Evolutionary conservation across 495 filamentous ascomycete genomes (phyloP).

Genomic region (Lentithecium fluviatile): DNA sequence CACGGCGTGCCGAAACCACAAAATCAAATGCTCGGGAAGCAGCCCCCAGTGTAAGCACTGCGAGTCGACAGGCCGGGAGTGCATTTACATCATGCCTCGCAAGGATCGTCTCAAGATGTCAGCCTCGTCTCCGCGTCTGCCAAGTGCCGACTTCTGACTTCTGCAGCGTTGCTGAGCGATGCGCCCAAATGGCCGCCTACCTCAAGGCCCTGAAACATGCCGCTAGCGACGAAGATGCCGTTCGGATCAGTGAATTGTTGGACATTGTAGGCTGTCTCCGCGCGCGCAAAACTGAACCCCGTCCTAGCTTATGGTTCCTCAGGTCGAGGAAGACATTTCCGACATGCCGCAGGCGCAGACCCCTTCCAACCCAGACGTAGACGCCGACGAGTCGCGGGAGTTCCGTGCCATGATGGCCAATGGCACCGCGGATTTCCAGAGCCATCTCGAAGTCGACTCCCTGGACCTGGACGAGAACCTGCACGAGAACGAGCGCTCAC

Average conservation of each 20-base stretch:
- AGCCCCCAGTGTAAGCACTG: constrained; percentile 26
- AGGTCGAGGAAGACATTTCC: constrained; percentile 20
- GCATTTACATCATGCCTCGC: constrained; percentile 22
- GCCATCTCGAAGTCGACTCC: background rate
- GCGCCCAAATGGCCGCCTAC: constrained; percentile 10
- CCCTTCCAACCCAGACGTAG: background rate
- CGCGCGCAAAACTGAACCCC: background rate
- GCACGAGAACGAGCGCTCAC: constrained; percentile 50
- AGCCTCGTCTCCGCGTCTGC: background rate
- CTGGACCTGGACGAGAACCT: constrained; percentile 45
- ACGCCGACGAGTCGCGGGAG: constrained; percentile 7
- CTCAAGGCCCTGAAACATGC: background rate
- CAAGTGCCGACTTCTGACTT: background rate
- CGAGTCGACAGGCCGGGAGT: constrained; percentile 12
- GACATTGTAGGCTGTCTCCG: constrained; percentile 1
- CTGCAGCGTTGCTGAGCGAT: constrained; percentile 20
- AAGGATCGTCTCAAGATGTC: constrained; percentile 22
- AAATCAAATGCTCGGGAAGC: constrained; percentile 26
- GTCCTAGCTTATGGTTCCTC: background rate
- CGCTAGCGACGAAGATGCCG: constrained; percentile 5
- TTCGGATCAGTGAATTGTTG: constrained; percentile 15
- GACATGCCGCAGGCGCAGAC: background rate
- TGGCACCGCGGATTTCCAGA: background rate
- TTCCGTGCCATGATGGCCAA: background rate
- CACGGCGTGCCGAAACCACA: constrained; percentile 19